A percentile compares a stretch with the other conserved stretches of the same genome.
These are phyloP conservation scores for Jackrogersella multiformis DNA, from an alignment of 495 filamentous ascomycete species.

Conservation along the genomic window DNA sequence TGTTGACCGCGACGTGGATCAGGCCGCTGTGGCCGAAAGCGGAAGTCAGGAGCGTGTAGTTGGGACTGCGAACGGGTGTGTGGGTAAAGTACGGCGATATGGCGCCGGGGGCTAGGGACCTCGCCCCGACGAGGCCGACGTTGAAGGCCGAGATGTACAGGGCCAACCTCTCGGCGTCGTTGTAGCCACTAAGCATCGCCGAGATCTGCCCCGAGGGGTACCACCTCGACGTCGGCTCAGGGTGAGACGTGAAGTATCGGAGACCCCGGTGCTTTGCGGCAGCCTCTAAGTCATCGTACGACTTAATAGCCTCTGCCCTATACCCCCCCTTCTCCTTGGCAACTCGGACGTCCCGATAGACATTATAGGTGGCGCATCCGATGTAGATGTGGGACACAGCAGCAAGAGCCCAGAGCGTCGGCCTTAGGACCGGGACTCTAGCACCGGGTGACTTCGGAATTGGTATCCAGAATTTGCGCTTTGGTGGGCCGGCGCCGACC, in stretches of 20 bases:
- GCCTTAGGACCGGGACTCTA: conserved; percentile 41
- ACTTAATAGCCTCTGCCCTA: not conserved
- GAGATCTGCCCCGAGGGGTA: conserved; percentile 1
- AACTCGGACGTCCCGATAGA: conserved; percentile 34
- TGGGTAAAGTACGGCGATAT: conserved; percentile 26
- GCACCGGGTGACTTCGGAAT: too few relatives aligned
- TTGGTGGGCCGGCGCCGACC: conserved; percentile 1
- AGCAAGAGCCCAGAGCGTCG: conserved; percentile 41
- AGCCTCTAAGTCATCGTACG: conserved; percentile 37
- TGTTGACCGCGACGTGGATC: conserved; percentile 36
- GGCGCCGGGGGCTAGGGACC: not conserved
- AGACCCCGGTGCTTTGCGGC: not conserved
- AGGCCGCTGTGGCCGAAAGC: conserved; percentile 38
- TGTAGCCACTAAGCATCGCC: conserved; percentile 8
- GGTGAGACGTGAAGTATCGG: not conserved
- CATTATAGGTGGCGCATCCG: conserved; percentile 44
- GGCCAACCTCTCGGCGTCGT: conserved; percentile 19
- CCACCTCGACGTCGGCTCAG: not conserved
- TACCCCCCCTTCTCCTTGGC: conserved; percentile 10
- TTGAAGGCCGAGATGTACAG: conserved; percentile 25
- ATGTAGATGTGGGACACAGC: conserved; percentile 42
- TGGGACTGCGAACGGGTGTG: conserved; percentile 21
- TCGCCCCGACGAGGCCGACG: conserved; percentile 11
- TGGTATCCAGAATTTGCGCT: conserved; percentile 10
- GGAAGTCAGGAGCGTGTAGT: conserved; percentile 46